These are phyloP conservation scores for Babesia ovata DNA, from an alignment of 169 alveolate species.

Conservation along the genomic window DNA sequence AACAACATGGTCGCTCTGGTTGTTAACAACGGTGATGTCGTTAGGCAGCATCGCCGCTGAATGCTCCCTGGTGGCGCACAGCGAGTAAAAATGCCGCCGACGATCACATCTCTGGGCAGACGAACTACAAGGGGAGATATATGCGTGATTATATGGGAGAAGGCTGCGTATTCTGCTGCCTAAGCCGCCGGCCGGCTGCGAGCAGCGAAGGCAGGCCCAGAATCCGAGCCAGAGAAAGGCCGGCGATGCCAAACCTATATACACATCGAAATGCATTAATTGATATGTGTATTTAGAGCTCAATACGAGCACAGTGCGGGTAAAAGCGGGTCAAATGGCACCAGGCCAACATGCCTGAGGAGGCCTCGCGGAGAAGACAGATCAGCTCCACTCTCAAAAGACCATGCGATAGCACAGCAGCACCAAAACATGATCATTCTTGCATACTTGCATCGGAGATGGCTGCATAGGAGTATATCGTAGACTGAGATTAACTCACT, in stretches of 20 bases:
- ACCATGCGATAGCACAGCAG: no score
- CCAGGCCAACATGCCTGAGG: no score
- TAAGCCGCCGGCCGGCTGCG: neutral
- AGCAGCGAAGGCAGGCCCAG: neutral
- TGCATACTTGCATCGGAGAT: neutral
- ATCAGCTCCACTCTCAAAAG: no score
- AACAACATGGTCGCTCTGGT: slow-evolving; percentile 26
- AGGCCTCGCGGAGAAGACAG: no score
- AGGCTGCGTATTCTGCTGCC: neutral
- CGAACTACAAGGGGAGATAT: no score
- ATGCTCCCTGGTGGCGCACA: neutral
- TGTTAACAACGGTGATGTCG: slow-evolving; percentile 46
- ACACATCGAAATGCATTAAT: slow-evolving; percentile 23
- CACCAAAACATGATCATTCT: neutral
- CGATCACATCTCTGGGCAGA: neutral
- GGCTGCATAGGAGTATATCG: neutral
- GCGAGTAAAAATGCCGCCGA: neutral
- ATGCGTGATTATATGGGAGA: neutral
- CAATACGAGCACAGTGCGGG: no score
- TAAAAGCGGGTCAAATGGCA: no score
- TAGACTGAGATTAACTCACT: slow-evolving; percentile 12
- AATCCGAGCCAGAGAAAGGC: neutral
- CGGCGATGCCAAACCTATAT: neutral
- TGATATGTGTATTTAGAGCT: no score
- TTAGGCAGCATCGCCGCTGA: neutral